phyloP scores from a whole-genome alignment of 306 rosid genomes.

The Astragalus membranaceus region DNA sequence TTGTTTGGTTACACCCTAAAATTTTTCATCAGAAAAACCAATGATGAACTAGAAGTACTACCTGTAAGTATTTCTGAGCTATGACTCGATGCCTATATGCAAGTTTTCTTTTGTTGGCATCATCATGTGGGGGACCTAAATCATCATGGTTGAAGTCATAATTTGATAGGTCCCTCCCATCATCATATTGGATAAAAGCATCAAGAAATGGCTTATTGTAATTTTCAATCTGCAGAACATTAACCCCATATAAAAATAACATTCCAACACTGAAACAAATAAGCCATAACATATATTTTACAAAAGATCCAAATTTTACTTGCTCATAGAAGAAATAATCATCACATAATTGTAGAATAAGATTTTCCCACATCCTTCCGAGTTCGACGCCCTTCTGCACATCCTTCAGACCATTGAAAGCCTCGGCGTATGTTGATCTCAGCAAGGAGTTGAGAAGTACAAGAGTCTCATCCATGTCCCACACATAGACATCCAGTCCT shows the following conservation, averaged over 20 bases:
- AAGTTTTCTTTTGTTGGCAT: conserved; percentile 62
- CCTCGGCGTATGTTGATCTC: conserved; percentile 63
- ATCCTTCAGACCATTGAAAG: conserved; percentile 61
- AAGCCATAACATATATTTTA: background rate
- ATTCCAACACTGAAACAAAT: conserved; percentile 1
- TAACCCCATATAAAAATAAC: conserved; percentile 19
- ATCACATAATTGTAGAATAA: conserved; percentile 75
- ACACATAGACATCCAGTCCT: conserved; percentile 52
- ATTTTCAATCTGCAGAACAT: conserved; percentile 75
- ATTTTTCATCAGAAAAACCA: no score
- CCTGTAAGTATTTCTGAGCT: conserved; percentile 61
- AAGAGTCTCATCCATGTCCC: conserved; percentile 99
- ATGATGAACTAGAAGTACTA: conserved; percentile 22
- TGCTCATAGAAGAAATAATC: conserved; percentile 76
- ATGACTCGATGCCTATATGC: conserved; percentile 83
- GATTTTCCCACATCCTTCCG: conserved; percentile 81
- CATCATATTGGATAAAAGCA: conserved; percentile 55
- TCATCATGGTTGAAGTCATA: conserved; percentile 76
- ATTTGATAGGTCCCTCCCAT: conserved; percentile 67
- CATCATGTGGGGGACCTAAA: conserved; percentile 49
- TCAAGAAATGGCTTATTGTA: conserved; percentile 70
- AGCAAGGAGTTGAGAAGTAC: conserved; percentile 79
- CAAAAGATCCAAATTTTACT: conserved; percentile 40
- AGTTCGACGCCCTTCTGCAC: conserved; percentile 67
- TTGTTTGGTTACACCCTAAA: background rate